A percentile compares a stretch with the other conserved stretches of the same genome.
Evolutionary conservation across 768 basidiomycete species (phyloP).

Genomic region (Kwoniella sp.): DNA sequence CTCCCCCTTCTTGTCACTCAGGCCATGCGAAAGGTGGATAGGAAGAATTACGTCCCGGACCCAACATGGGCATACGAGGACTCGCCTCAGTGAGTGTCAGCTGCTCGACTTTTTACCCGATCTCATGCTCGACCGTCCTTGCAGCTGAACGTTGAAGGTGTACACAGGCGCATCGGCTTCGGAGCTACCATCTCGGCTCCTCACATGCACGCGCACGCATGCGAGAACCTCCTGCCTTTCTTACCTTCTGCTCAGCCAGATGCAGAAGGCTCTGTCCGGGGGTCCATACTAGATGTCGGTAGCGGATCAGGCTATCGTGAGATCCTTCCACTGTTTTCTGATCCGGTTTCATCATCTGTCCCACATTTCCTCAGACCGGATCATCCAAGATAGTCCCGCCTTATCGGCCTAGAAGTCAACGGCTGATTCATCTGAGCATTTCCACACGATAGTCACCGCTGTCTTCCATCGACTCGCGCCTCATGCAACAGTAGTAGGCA

Average conservation of each 20-base stretch:
- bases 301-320: slow-evolving; percentile 76
- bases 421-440: not conserved
- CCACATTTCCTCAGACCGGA: not conserved
- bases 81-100: slow-evolving; percentile 66
- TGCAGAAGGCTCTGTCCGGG: slow-evolving; percentile 59
- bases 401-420: not conserved
- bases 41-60: slow-evolving; percentile 67
- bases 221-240: slow-evolving; percentile 73
- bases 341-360: too few relatives aligned
- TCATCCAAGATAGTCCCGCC: not conserved
- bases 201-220: slow-evolving; percentile 93
- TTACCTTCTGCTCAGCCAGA: slow-evolving; percentile 59
- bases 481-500: slow-evolving; percentile 67
- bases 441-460: slow-evolving; percentile 58
- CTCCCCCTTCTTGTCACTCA: slow-evolving; percentile 43
- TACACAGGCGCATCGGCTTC: slow-evolving; percentile 71
- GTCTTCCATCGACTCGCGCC: slow-evolving; percentile 75
- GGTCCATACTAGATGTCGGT: slow-evolving; percentile 80
- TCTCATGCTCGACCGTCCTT: too few relatives aligned
- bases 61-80: slow-evolving; percentile 69
- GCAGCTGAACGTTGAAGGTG: too few relatives aligned
- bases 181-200: slow-evolving; percentile 94
- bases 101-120: not conserved
- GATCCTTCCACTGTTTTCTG: slow-evolving; percentile 2
- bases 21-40: slow-evolving; percentile 73